phyloP scores from a whole-genome alignment of 768 basidiomycete genomes.

The Cystofilobasidium capitatum region DNA sequence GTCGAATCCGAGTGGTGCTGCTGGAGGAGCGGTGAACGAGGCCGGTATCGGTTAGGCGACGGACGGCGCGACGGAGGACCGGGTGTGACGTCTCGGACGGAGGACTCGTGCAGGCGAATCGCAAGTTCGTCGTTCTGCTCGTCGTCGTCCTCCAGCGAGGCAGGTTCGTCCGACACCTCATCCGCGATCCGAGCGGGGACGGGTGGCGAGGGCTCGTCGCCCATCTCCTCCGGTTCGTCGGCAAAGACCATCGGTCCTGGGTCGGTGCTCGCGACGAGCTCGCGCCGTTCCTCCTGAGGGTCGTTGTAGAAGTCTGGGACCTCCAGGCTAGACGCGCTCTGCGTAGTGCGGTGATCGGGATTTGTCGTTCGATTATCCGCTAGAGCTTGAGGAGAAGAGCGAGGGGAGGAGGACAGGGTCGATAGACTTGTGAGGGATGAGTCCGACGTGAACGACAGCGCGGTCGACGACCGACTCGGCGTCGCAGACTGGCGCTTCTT shows the following conservation, averaged over 20 bases:
- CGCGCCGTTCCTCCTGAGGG: background rate
- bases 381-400: background rate
- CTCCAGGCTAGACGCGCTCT: background rate
- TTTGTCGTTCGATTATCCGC: background rate
- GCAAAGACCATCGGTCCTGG: background rate
- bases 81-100: background rate
- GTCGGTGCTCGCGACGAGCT: background rate
- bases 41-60: background rate
- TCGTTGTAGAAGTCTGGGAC: constrained; percentile 5
- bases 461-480: constrained; percentile 28
- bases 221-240: constrained; percentile 11
- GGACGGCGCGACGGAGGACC: background rate
- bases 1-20: background rate
- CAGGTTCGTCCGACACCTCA: constrained; percentile 17
- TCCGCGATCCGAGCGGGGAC: background rate
- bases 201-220: background rate
- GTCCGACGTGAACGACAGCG: constrained; percentile 8
- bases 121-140: background rate
- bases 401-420: constrained; percentile 3
- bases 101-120: background rate
- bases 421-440: background rate
- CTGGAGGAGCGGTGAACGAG: background rate
- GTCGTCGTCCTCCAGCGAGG: constrained; percentile 12
- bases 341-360: background rate
- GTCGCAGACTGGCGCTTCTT: background rate